Base-by-base conservation (phyloP, 2,329 filamentous ascomycete species). In the Colletotrichum tropicale region DNA sequence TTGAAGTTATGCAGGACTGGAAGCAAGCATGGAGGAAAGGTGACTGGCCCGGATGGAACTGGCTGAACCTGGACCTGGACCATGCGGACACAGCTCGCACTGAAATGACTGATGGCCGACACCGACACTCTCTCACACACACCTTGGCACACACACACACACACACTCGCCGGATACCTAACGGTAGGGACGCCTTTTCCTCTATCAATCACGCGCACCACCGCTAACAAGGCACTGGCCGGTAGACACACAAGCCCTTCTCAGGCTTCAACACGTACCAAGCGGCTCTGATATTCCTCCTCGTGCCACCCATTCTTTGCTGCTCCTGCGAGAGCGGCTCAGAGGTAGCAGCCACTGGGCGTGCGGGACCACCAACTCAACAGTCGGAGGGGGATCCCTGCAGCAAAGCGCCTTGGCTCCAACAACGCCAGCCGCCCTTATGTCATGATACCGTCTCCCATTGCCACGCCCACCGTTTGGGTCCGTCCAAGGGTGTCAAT, bases 401-500 rank as follows among this genome's bases (percentile, higher is more conserved):
- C 71, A 52, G 18, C 21, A 18, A 34, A 30, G 43, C 26, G 34
- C 32, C 72, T 67, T 72, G 72, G 67, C 68, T 61, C 52, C 61
- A 65, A 34, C 52, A 32, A 24, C 36, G n/a, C 38, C 32, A 61
- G 28, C 62, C 36, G 48, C 32, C 52, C 71, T 58, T 66, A 73
- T 73, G 64, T 73, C 73, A 75, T 73, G 70, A 71, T 64, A 75
- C 73, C 26, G 70, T 73, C 73, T 56, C 34, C 52, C 60, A 43
- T 48, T 64, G 73, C 43, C 73, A 75, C 73, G 64, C 43, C 62
- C 60, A 67, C 73, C 73, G 73, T 75, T 72, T 75, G 56, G 73
- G 24, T 61, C 72, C 69, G 69, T 75, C 69, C 62, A 60, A 38
- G 28, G 66, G 48, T 56, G 61, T 67, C 67, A 61, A 55, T 30